These are phyloP conservation scores for Paraphaeosphaeria minitans DNA, from an alignment of 2,329 filamentous ascomycete species.

Conservation along the genomic window DNA sequence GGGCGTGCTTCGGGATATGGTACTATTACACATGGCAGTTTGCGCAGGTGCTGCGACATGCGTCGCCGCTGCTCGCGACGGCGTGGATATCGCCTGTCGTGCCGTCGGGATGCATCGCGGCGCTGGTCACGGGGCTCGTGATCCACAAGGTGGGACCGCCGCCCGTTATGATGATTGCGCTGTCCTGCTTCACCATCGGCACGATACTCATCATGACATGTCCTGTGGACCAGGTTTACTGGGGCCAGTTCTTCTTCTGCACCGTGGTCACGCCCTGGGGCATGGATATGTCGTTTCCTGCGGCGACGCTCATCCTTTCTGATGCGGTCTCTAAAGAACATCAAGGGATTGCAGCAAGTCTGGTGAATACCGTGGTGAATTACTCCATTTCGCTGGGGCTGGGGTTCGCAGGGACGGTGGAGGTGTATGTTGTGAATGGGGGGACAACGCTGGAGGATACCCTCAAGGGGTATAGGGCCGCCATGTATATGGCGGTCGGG, in stretches of 20 bases:
- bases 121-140: slow-evolving; percentile 36
- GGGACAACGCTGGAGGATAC: slow-evolving; percentile 32
- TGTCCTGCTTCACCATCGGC: slow-evolving; percentile 42
- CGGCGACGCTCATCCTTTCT: slow-evolving; percentile 48
- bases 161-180: slow-evolving; percentile 40
- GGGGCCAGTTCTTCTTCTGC: slow-evolving; percentile 46
- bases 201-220: slow-evolving; percentile 48
- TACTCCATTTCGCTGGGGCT: slow-evolving; percentile 51
- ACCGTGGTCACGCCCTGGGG: slow-evolving; percentile 44
- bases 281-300: slow-evolving; percentile 52
- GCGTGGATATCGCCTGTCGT: slow-evolving; percentile 35
- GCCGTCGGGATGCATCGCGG: slow-evolving; percentile 38
- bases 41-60: slow-evolving; percentile 28
- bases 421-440: slow-evolving; percentile 45
- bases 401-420: slow-evolving; percentile 51
- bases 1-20: slow-evolving; percentile 43
- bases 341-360: slow-evolving; percentile 49
- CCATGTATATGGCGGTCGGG: slow-evolving; percentile 48
- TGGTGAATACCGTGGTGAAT: slow-evolving; percentile 51
- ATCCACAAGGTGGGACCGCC: slow-evolving; percentile 35
- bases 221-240: slow-evolving; percentile 50
- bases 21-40: slow-evolving; percentile 43
- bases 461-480: slow-evolving; percentile 46
- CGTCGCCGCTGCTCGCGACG: slow-evolving; percentile 33
- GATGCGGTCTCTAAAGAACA: slow-evolving; percentile 47